Evolutionary conservation across 441 rosid species (phyloP), one percentile per base, ranked within the genome.

Genomic region (Theobroma grandiflorum): DNA sequence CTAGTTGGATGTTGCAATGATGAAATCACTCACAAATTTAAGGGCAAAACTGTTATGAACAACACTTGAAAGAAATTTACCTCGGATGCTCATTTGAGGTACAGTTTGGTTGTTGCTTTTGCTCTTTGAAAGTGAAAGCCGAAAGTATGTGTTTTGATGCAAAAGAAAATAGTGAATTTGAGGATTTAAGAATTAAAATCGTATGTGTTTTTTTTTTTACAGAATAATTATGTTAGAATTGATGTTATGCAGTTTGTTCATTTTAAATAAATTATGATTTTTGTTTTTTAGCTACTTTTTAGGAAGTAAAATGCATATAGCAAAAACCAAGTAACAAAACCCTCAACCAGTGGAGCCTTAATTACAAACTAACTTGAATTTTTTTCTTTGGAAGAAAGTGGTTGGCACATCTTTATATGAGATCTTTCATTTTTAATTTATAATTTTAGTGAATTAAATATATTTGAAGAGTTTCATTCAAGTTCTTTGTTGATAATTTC

Each of bases 1-100:
- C 84, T 93, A 52, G 97, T 93, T 66, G 97, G 97, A 66, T 92
- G 96, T 83, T 93, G 96, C 85, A 93, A 88, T 61, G 97, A 93
- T 61, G 97, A 91, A 38, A 85, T 72, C 40, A 93, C 96, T 22
- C 94, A 90, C 85, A 88, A 79, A 66, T 92, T 59, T 38, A 93
- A 93, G 78, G 97, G 97, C 33, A 93, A 90, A 84, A 93, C 96
- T 77, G 97, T 93, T 15, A 91, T 92, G 94, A 88, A 82, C 0
- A n/a, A 18, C 43, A n/a, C 9, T 2, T 6, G 0, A 58, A 20
- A n/a, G 9, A 11, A 9, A 26, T 59, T 26, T 6, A 10, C 15
- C 57, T 14, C 22, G 4, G n/a, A 26, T 49, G 74, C 58, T 26
- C 40, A 14, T 47, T 70, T 47, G 58, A 15, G 58, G 22, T 47